Conservation (phyloP, 345 rosid genomes). For the Eucalyptus curtisii region DNA sequence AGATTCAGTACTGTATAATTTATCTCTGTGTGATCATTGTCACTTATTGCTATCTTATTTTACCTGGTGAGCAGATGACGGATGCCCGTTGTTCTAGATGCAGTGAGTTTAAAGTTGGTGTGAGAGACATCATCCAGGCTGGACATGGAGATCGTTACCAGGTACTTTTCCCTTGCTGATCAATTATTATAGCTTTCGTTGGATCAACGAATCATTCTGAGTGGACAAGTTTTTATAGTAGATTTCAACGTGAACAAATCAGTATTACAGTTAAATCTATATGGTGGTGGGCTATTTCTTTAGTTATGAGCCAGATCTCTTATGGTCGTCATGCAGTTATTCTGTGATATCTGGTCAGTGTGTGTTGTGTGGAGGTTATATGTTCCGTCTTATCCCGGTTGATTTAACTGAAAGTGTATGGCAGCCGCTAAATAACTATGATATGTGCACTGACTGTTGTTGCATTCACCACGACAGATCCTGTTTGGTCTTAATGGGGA, state of each 20-base stretch:
- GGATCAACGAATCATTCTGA: background rate
- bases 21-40: background rate
- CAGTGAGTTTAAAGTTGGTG: slow-evolving; percentile 54
- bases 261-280: background rate
- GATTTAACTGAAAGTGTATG: background rate
- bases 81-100: slow-evolving; percentile 86
- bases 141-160: slow-evolving; percentile 95
- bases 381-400: background rate
- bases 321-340: background rate
- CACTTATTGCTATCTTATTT: background rate
- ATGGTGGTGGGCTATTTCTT: background rate
- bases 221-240: background rate
- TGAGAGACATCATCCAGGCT: slow-evolving; percentile 92
- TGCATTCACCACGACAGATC: background rate
- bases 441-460: background rate
- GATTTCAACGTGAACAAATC: background rate
- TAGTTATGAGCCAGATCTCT: background rate
- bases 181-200: background rate
- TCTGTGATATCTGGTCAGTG: background rate
- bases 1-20: background rate
- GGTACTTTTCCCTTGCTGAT: slow-evolving; percentile 20
- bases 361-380: background rate
- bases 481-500: background rate
- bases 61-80: slow-evolving; percentile 27
- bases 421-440: background rate